phyloP scores from a whole-genome alignment of 1,284 basidiomycete species.

The Phellopilus nigrolimitatus region DNA sequence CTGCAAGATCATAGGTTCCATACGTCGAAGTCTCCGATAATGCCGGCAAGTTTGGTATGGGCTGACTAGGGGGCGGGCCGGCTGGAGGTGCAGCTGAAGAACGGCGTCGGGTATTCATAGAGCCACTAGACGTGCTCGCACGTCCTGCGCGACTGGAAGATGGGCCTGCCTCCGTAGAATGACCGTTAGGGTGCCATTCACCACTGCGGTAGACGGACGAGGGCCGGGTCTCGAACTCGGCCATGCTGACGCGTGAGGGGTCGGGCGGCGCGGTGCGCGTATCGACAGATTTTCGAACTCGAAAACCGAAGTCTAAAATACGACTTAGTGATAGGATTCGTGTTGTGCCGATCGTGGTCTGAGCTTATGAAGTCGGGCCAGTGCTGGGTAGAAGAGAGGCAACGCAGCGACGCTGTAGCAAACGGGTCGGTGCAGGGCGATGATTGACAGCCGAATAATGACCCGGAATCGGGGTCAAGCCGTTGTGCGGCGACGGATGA shows the following conservation, averaged over 20 bases:
- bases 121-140: constrained; percentile 5
- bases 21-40: constrained; percentile 26
- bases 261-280: background rate
- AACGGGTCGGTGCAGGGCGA: too few species aligned
- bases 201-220: constrained; percentile 36
- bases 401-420: too few species aligned
- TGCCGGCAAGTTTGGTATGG: constrained; percentile 58
- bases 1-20: constrained; percentile 22
- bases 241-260: constrained; percentile 36
- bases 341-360: too few species aligned
- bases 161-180: constrained; percentile 21
- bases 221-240: constrained; percentile 46
- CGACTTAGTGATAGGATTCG: background rate
- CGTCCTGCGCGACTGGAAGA: constrained; percentile 15
- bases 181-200: constrained; percentile 42
- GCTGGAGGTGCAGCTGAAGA: constrained; percentile 61
- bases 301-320: background rate
- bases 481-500: too few species aligned
- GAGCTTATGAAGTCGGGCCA: too few species aligned
- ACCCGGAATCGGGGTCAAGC: too few species aligned
- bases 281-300: background rate
- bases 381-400: too few species aligned
- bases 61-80: constrained; percentile 67
- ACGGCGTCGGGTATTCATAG: constrained; percentile 51
- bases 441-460: constrained; percentile 13